Percentiles rank a stretch among this genome's conserved stretches.
phyloP scores from a whole-genome alignment of 1,284 basidiomycete genomes.

The Omphalotus olearius region DNA sequence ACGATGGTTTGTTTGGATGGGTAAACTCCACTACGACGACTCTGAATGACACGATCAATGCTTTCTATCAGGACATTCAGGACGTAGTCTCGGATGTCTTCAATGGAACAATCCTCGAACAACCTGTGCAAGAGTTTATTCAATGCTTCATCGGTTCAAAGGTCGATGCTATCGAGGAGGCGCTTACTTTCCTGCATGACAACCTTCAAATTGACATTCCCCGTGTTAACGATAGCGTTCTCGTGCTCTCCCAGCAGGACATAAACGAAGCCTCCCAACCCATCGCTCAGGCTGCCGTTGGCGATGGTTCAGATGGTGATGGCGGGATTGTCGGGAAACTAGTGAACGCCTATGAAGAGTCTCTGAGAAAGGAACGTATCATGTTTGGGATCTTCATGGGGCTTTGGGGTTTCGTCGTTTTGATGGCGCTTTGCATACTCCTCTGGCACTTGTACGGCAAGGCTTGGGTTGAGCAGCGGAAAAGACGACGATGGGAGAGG shows the following conservation, averaged over 20 bases:
- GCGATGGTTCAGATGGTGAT: slow-evolving; percentile 49
- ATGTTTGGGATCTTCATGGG: slow-evolving; percentile 82
- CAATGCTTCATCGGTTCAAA: slow-evolving; percentile 89
- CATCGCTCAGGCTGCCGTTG: slow-evolving; percentile 77
- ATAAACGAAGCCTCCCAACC: slow-evolving; percentile 77
- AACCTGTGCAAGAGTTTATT: slow-evolving; percentile 83
- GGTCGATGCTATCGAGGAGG: slow-evolving; percentile 80
- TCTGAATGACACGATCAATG: slow-evolving; percentile 77
- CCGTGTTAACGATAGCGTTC: slow-evolving; percentile 64
- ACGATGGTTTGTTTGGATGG: slow-evolving; percentile 90
- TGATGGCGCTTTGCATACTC: slow-evolving; percentile 66
- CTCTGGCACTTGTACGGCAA: slow-evolving; percentile 64
- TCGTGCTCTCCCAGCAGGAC: slow-evolving; percentile 68
- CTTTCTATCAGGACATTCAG: slow-evolving; percentile 74
- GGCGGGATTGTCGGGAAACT: slow-evolving; percentile 76
- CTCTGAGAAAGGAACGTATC: slow-evolving; percentile 74
- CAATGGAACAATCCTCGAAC: slow-evolving; percentile 76
- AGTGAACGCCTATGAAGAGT: slow-evolving; percentile 67
- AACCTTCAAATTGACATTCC: slow-evolving; percentile 82
- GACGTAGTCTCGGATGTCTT: slow-evolving; percentile 69
- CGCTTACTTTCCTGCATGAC: slow-evolving; percentile 88
- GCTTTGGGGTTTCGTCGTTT: slow-evolving; percentile 73
- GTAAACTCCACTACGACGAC: slow-evolving; percentile 87
- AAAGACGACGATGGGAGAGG: slow-evolving; percentile 44
- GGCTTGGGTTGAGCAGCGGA: slow-evolving; percentile 39